Base-by-base conservation (phyloP, 441 rosid genomes). In the Syzygium malaccense region DNA sequence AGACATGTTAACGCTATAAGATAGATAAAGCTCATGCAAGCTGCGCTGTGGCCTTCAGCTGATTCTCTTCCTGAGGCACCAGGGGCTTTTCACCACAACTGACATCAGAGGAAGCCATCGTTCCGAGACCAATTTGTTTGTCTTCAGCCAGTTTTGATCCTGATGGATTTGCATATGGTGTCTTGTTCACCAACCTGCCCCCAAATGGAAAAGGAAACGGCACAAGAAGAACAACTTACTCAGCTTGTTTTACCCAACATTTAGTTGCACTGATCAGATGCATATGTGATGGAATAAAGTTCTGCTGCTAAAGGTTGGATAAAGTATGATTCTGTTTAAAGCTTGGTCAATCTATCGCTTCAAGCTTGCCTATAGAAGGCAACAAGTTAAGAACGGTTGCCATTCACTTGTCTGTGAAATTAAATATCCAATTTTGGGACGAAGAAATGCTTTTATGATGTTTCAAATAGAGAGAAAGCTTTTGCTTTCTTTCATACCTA, bases 121-220 rank as follows among this genome's bases (percentile, higher is more conserved):
- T 86, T 54, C 84, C 37, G 71, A 89, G 86, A 89, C 90, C 91
- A 84, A 91, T 85, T 56, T 91, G 89, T 79, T 89, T 87, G 89
- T 91, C 91, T 55, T 92, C 95, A 41, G 88, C 71, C 89, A 54
- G 86, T 91, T 93, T 94, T 17, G 85, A 79, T 88, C 79, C 92
- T 17, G 88, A 56, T 85, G 94, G 89, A 84, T 89, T 64, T 86
- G 95, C 89, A 89, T 97, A 97, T 55, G 99, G 98, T 87, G 80
- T 93, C 94, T 92, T 97, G 94, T 90, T 95, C 91, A 95, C 94
- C 95, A 95, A 87, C 94, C 99, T 97, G 91, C 92, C 30, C 64
- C 10, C 66, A 87, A 20, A 49, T 18, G 33, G 84, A 87, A 48
- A 88, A 85, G 53, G 53, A 75, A 71, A 75, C 83, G 18, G 66